Base-by-base conservation (phyloP, 148 eudicot species). In the Amaranthus cruentus region DNA sequence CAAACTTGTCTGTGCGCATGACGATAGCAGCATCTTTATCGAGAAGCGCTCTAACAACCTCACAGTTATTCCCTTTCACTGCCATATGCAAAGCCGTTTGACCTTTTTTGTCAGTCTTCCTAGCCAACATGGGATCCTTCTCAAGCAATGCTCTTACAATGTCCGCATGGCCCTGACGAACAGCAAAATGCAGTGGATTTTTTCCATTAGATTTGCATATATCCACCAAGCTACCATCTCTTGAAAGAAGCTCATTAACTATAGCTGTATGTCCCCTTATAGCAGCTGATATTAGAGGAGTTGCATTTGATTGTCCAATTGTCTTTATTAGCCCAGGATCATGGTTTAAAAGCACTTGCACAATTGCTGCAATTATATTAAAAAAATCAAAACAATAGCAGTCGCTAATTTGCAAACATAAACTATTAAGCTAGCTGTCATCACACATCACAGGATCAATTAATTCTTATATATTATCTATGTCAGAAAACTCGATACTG, bases 21-120 rank as follows among this genome's bases (percentile, higher is more conserved):
- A 88, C 97, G 62, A 87, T 83, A 49, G 93, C 87, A 15, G 97
- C 82, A 81, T 92, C 96, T 61, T 91, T 91, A 44, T 88, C 91
- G 48, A 92, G 84, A 66, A 92, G 89, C 75, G 86, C 86, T 79
- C 85, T 87, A 62, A 92, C 97, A 68, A 90, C 97, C 70, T 90
- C 92, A 78, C 86, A 62, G 72, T 84, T 92, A 46, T 74, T 79
- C 58, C 97, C 97, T 88, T 92, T 92, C 15, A 92, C 97, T 73
- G 97, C 97, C 90, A 91, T 88, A 80, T 89, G 97, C 78, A 91
- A 73, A 18, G 94, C 90, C 68, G 97, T 92, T 78, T 92, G 97
- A 46, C 91, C 88, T 77, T 92, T 92, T 78, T 84, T 92, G 75
- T 92, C 97, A 47, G 85, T 88, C 78, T 88, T 88, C 72, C 88